Evolutionary conservation across 352 stramenopile genomes (phyloP).

Genomic region (Globisporangium cystogenes): DNA sequence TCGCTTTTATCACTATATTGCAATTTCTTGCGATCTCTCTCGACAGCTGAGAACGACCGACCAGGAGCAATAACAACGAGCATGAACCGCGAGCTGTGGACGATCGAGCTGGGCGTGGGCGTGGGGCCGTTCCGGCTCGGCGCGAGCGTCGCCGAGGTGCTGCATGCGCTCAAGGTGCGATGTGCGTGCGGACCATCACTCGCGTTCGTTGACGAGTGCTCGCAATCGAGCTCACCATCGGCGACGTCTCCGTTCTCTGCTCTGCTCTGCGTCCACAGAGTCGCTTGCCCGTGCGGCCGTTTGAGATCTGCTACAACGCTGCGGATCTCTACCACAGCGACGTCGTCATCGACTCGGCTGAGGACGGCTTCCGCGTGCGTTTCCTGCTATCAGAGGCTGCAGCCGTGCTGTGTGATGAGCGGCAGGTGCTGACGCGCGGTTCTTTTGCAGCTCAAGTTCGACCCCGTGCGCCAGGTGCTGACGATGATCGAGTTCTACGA

Average conservation of each 20-base stretch:
- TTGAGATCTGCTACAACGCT: conserved; percentile 78
- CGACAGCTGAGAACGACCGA: background rate
- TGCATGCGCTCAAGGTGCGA: conserved; percentile 76
- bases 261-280: conserved; percentile 20
- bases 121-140: conserved; percentile 77
- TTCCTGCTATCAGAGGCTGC: background rate
- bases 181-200: conserved; percentile 3
- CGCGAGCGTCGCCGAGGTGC: conserved; percentile 61
- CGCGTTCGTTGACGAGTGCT: background rate
- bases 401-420: no score
- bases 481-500: conserved; percentile 75
- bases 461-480: conserved; percentile 61
- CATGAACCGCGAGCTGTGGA: conserved; percentile 69
- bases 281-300: conserved; percentile 58
- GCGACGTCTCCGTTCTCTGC: no score
- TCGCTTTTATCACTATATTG: no score
- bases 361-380: conserved; percentile 63
- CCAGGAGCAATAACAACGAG: conserved; percentile 5
- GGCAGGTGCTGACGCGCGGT: background rate
- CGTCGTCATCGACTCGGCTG: conserved; percentile 55
- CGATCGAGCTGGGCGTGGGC: conserved; percentile 71
- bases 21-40: no score
- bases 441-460: conserved; percentile 50
- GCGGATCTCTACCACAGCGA: conserved; percentile 53
- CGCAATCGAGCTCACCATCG: background rate